Evolutionary conservation across 192 early-diverging fungal genomes (phyloP).

Genomic region (Piromyces finnis): DNA sequence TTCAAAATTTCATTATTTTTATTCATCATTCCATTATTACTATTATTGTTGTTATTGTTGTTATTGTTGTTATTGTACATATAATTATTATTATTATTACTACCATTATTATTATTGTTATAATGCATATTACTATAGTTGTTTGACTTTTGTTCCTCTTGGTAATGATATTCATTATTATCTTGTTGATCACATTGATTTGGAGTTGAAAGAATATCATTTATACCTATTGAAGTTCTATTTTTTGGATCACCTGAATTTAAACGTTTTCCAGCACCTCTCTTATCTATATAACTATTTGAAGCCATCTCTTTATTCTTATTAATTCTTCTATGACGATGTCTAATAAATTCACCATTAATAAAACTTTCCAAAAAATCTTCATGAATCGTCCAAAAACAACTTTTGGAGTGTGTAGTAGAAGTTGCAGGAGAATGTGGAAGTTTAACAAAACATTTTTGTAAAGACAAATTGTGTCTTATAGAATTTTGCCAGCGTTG

Average conservation of each 20-base stretch:
- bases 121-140: background rate
- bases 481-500: background rate
- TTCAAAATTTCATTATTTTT: background rate
- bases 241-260: background rate
- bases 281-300: too few species aligned
- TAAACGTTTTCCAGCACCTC: background rate
- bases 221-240: background rate
- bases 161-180: too few species aligned
- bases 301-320: background rate
- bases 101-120: background rate
- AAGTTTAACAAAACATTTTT: background rate
- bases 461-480: background rate
- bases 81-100: too few species aligned
- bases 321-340: background rate
- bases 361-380: background rate
- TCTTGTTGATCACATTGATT: background rate
- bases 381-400: background rate
- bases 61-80: background rate
- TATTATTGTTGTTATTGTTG: background rate
- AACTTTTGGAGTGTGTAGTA: background rate
- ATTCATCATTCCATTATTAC: background rate
- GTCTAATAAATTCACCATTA: background rate
- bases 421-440: background rate
- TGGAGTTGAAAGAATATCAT: background rate
- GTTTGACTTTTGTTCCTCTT: background rate